Evolutionary conservation across 1,284 basidiomycete species (phyloP), one percentile per base, ranked within the genome.

Genomic region (Moniliella sp.): DNA sequence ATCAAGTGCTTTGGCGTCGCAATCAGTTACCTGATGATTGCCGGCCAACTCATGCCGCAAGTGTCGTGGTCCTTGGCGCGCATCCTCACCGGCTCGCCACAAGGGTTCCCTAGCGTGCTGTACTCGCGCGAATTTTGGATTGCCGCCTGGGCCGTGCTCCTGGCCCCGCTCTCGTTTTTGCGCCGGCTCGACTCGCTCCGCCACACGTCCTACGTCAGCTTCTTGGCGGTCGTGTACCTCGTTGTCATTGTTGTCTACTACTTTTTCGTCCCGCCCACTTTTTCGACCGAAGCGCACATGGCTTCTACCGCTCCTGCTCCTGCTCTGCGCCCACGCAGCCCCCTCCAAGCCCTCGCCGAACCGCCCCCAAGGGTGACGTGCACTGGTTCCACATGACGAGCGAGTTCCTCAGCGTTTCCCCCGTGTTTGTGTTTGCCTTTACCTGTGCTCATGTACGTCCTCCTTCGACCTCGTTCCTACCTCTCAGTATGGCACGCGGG

Each of bases 401-500:
- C 5, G 77, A 88, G 49, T 66, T 93, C 10, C 40, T 59, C 55
- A 42, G 73, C 77, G 14, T 83, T 72, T 16, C 82, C 82, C 65
- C 88, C 83, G 81, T 97, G 5, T 84, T 93, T 62, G 79, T 94
- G 1, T 91, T 93, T 62, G 80, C 81, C 5, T 59, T 56, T 15
- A 58, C 50, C 1, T 56, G 39, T 32, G 10, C 37, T 32, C 28
- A 41, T 31, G 12, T 41, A 36, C 8, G 29, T 16, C 5, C n/a
- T n/a, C n/a, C n/a, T n/a, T n/a, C n/a, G n/a, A n/a, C n/a, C n/a
- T n/a, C n/a, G n/a, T n/a, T n/a, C n/a, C n/a, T n/a, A n/a, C n/a
- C n/a, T n/a, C n/a, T n/a, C n/a, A n/a, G n/a, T n/a, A n/a, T n/a
- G n/a, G n/a, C n/a, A n/a, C n/a, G 19, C n/a, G n/a, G n/a, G n/a